These are phyloP conservation scores for Aquanectria penicillioides DNA, from an alignment of 2,329 filamentous ascomycete species.

Conservation along the genomic window DNA sequence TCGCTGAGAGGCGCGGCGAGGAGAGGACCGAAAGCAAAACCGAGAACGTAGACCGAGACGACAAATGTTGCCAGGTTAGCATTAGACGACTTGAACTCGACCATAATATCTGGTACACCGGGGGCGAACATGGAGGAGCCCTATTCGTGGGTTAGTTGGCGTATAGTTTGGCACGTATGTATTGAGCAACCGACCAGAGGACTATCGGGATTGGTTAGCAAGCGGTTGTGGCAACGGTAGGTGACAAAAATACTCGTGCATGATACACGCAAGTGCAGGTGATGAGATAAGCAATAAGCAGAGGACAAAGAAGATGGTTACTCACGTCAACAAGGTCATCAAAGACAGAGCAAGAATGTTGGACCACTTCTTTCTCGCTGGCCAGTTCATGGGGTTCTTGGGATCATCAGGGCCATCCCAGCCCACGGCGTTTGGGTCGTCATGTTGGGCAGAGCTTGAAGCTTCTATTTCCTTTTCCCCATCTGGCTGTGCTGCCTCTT, in stretches of 20 bases:
- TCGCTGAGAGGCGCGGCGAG: slow-evolving; percentile 72
- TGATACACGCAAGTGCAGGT: too few species aligned
- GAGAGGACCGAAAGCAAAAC: slow-evolving; percentile 68
- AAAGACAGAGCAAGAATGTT: slow-evolving; percentile 47
- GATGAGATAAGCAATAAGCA: background rate
- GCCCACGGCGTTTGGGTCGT: slow-evolving; percentile 34
- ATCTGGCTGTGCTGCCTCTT: slow-evolving; percentile 12
- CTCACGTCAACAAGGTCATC: slow-evolving; percentile 42
- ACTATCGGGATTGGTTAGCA: slow-evolving; percentile 26
- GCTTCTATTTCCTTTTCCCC: background rate
- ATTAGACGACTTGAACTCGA: slow-evolving; percentile 52
- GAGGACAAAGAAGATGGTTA: background rate
- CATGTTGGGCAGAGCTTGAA: background rate
- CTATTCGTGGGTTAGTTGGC: slow-evolving; percentile 22
- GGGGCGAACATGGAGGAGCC: slow-evolving; percentile 46
- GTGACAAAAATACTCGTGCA: too few species aligned
- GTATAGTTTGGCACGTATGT: background rate
- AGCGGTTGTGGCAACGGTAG: background rate
- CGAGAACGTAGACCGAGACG: slow-evolving; percentile 58
- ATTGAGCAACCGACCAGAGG: slow-evolving; percentile 30
- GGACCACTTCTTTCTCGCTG: slow-evolving; percentile 54
- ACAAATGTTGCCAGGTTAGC: slow-evolving; percentile 54
- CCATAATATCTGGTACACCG: slow-evolving; percentile 57
- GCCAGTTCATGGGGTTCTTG: slow-evolving; percentile 74
- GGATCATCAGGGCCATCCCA: slow-evolving; percentile 54